Evolutionary conservation across 2,329 filamentous ascomycete genomes (phyloP).

Genomic region (Colletotrichum echinochloae): DNA sequence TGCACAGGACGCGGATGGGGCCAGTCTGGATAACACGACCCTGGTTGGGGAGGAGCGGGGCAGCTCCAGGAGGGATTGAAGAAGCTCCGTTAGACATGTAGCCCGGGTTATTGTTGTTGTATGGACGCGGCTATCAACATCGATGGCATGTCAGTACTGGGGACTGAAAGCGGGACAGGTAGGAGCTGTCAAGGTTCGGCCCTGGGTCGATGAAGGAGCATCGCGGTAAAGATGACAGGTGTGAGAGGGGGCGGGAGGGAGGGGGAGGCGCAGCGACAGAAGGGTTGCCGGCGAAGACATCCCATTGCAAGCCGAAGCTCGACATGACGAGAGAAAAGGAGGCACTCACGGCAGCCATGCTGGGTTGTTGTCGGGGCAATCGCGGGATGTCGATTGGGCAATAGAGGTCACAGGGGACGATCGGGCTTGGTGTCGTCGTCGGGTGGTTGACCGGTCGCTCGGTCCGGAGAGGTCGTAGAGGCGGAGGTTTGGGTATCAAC

Average conservation of each 20-base stretch:
- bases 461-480: conserved; percentile 28
- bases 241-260: background rate
- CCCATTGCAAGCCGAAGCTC: background rate
- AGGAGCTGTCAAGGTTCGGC: conserved; percentile 26
- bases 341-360: conserved; percentile 42
- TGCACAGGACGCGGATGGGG: conserved; percentile 75
- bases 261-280: conserved; percentile 1
- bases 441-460: conserved; percentile 27
- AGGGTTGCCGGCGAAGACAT: background rate
- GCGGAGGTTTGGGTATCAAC: conserved; percentile 41
- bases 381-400: conserved; percentile 33
- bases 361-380: conserved; percentile 38
- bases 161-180: conserved; percentile 23
- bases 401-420: conserved; percentile 28
- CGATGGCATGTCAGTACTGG: conserved; percentile 36
- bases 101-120: conserved; percentile 65
- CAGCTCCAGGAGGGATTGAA: conserved; percentile 68
- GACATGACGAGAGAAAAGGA: background rate
- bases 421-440: conserved; percentile 36
- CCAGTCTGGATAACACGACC: conserved; percentile 75
- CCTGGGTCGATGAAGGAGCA: conserved; percentile 4
- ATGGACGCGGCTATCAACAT: conserved; percentile 53
- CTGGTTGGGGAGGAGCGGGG: conserved; percentile 75
- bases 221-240: conserved; percentile 7
- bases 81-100: conserved; percentile 74